These are phyloP conservation scores for Macrophomina tecta DNA, from an alignment of 2,329 filamentous ascomycete species.

Conservation along the genomic window DNA sequence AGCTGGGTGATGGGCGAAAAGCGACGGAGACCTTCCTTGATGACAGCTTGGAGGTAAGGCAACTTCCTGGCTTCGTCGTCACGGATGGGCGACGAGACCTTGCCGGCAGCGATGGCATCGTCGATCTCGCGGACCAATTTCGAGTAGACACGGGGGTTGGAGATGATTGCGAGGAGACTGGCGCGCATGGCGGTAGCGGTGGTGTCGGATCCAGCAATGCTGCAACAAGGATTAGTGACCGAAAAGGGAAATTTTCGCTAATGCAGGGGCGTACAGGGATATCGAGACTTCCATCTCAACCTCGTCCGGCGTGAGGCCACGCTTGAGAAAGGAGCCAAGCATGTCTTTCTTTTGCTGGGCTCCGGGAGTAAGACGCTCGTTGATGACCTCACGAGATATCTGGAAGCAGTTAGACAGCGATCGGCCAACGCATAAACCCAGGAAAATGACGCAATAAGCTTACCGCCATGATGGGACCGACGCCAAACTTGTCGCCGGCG, in stretches of 20 bases:
- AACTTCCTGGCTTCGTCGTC: constrained; percentile 47
- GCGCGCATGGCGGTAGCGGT: constrained; percentile 62
- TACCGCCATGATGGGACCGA: constrained; percentile 32
- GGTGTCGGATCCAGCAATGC: constrained; percentile 58
- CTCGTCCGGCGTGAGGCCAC: constrained; percentile 47
- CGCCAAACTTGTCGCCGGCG: constrained; percentile 25
- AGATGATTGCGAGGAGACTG: constrained; percentile 60
- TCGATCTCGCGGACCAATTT: constrained; percentile 57
- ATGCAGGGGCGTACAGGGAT: constrained; percentile 50
- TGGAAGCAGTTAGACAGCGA: not conserved
- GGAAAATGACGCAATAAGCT: not conserved
- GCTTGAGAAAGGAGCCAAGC: constrained; percentile 59
- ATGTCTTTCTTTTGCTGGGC: constrained; percentile 55
- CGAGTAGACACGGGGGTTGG: constrained; percentile 53
- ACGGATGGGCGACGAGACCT: constrained; percentile 51
- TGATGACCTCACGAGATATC: constrained; percentile 50
- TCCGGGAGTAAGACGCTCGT: constrained; percentile 55
- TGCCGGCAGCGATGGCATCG: constrained; percentile 45
- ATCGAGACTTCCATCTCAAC: constrained; percentile 53
- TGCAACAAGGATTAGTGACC: constrained; percentile 10
- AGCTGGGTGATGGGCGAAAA: constrained; percentile 48
- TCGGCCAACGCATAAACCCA: not conserved
- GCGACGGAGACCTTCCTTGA: constrained; percentile 55
- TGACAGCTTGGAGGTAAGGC: constrained; percentile 54
- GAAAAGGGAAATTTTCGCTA: constrained; percentile 11